These are phyloP conservation scores for Nemania diffusa DNA, from an alignment of 2,329 filamentous ascomycete genomes.

Conservation along the genomic window DNA sequence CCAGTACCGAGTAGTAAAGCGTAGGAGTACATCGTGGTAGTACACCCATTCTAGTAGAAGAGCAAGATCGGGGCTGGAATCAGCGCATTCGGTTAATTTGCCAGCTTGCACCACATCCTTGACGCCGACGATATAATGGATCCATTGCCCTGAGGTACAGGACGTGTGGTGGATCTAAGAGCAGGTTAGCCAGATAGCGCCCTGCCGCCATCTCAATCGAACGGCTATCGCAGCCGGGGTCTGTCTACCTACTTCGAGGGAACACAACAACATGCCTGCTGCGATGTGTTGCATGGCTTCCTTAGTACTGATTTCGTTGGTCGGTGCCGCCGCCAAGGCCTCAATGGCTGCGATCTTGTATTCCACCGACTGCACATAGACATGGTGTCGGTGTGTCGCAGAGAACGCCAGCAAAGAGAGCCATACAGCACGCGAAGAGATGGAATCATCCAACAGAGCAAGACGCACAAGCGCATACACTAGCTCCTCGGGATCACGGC, in stretches of 20 bases:
- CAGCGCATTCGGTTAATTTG: neutral
- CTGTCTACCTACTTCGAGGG: conserved; percentile 40
- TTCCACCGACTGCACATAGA: conserved; percentile 36
- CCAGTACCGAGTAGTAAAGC: too few relatives aligned
- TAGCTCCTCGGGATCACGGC: too few relatives aligned
- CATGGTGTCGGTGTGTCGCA: conserved; percentile 34
- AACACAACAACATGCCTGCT: conserved; percentile 44
- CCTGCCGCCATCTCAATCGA: too few relatives aligned
- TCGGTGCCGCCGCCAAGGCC: conserved; percentile 28
- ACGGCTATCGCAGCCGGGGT: too few relatives aligned
- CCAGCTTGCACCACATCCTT: neutral
- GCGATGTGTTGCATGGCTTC: conserved; percentile 44
- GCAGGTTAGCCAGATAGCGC: too few relatives aligned
- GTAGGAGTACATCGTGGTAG: too few relatives aligned
- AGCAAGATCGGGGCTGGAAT: neutral
- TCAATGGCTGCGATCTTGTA: conserved; percentile 41
- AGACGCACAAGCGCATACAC: too few relatives aligned
- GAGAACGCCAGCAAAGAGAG: conserved; percentile 41
- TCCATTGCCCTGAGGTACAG: neutral
- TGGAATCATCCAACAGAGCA: too few relatives aligned
- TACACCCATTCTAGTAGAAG: too few relatives aligned
- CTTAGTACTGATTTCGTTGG: conserved; percentile 13
- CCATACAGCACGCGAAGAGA: conserved; percentile 27
- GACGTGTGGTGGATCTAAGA: neutral
- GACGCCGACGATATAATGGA: neutral